Conservation (phyloP, 2,329 filamentous ascomycete species). For the Ascochyta viciae-villosae region DNA sequence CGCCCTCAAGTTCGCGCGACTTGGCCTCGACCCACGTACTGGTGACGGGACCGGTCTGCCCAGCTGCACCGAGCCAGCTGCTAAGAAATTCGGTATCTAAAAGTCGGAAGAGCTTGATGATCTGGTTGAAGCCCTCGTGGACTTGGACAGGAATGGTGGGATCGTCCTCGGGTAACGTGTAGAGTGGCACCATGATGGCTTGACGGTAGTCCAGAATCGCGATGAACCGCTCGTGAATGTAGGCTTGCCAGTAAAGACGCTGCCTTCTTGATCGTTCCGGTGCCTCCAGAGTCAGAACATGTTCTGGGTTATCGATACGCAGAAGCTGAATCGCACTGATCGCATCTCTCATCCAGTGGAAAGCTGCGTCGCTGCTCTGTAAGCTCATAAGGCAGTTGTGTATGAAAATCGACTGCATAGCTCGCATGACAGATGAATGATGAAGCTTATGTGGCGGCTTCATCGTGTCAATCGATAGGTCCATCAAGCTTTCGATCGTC, state of each 20-base stretch:
- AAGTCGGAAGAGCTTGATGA: slow-evolving; percentile 55
- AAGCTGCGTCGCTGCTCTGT: slow-evolving; percentile 57
- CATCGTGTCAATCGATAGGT: slow-evolving; percentile 47
- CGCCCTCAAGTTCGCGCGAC: slow-evolving; percentile 52
- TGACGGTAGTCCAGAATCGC: slow-evolving; percentile 59
- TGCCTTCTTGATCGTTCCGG: slow-evolving; percentile 54
- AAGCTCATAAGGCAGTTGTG: slow-evolving; percentile 61
- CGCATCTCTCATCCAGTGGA: slow-evolving; percentile 60
- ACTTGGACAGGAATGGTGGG: slow-evolving; percentile 48
- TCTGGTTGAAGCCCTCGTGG: slow-evolving; percentile 54
- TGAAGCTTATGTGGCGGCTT: slow-evolving; percentile 50
- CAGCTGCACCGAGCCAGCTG: slow-evolving; percentile 52
- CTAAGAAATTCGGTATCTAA: slow-evolving; percentile 55
- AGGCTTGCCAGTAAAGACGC: slow-evolving; percentile 63
- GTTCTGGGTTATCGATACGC: slow-evolving; percentile 52
- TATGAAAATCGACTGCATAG: slow-evolving; percentile 61
- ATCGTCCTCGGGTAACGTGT: slow-evolving; percentile 51
- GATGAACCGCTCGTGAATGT: slow-evolving; percentile 65
- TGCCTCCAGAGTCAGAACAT: slow-evolving; percentile 39
- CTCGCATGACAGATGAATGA: slow-evolving; percentile 53
- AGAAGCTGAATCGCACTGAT: slow-evolving; percentile 51
- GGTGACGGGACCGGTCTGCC: slow-evolving; percentile 44
- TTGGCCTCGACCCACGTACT: slow-evolving; percentile 56
- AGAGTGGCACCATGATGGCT: slow-evolving; percentile 51
- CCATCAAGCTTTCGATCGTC: slow-evolving; percentile 44